Conservation (phyloP, 768 basidiomycete species). For the Amanita exitialis region DNA sequence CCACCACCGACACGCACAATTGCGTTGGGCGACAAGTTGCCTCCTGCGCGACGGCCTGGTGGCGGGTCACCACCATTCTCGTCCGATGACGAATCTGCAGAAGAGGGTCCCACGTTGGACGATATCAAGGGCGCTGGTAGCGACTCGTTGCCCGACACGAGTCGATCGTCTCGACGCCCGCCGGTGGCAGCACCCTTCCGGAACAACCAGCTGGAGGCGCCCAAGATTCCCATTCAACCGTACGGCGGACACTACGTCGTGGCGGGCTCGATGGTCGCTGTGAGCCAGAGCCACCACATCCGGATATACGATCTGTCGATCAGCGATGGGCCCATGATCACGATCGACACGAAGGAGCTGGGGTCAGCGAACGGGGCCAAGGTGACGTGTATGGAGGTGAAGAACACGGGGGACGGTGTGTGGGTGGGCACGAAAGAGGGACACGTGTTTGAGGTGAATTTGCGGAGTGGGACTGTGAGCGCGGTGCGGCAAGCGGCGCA, state of each 20-base stretch:
- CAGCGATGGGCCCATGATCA: conserved; percentile 33
- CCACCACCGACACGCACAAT: conserved; percentile 75
- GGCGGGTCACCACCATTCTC: conserved; percentile 25
- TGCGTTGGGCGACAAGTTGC: conserved; percentile 58
- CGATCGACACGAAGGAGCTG: conserved; percentile 52
- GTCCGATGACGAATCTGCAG: conserved; percentile 44
- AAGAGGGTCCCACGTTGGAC: conserved; percentile 32
- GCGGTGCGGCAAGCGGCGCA: conserved; percentile 57
- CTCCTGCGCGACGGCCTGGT: conserved; percentile 51
- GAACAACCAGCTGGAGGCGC: conserved; percentile 26
- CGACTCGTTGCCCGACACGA: conserved; percentile 59
- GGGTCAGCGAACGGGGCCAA: conserved; percentile 54
- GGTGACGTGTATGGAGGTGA: conserved; percentile 73
- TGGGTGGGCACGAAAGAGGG: conserved; percentile 95
- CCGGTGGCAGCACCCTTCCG: conserved; percentile 28
- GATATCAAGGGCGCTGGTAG: conserved; percentile 32
- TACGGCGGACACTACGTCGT: conserved; percentile 45
- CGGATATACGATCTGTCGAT: conserved; percentile 51
- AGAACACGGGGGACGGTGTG: conserved; percentile 36
- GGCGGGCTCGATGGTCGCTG: conserved; percentile 48
- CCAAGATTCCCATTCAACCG: conserved; percentile 48
- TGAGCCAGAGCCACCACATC: conserved; percentile 48
- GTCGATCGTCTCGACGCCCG: conserved; percentile 50
- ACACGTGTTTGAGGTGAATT: conserved; percentile 74
- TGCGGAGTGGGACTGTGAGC: conserved; percentile 44